Evolutionary conservation across 2,329 filamentous ascomycete species (phyloP).

Genomic region (Colletotrichum chlorophyti): DNA sequence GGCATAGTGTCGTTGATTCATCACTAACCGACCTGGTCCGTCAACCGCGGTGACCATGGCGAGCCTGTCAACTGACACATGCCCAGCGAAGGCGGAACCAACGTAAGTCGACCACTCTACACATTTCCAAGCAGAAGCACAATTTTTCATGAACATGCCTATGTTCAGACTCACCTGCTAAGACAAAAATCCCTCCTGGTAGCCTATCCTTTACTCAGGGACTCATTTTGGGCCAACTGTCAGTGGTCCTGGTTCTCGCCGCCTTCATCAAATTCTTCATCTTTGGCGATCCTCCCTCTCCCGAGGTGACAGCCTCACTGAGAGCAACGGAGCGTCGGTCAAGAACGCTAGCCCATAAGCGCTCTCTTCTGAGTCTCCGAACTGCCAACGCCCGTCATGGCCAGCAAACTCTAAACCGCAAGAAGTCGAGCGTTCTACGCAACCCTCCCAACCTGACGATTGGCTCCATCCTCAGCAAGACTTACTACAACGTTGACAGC

Average conservation of each 20-base stretch:
- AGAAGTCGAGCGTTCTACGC: constrained; percentile 76
- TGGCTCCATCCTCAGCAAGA: constrained; percentile 93
- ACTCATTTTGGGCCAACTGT: constrained; percentile 90
- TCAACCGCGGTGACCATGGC: constrained; percentile 5
- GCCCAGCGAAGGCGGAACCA: constrained; percentile 38
- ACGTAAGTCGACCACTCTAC: constrained; percentile 18
- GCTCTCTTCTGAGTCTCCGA: constrained; percentile 71
- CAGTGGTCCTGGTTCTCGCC: constrained; percentile 87
- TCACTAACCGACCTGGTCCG: neutral
- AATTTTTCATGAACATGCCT: neutral
- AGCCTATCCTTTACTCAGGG: constrained; percentile 93
- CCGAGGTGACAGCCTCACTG: constrained; percentile 79
- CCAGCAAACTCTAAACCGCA: constrained; percentile 60
- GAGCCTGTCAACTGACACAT: constrained; percentile 35
- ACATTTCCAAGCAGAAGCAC: no score
- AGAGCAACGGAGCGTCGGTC: constrained; percentile 78
- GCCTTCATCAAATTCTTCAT: constrained; percentile 99
- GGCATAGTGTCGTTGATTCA: no score
- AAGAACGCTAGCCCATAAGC: constrained; percentile 77
- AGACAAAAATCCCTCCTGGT: no score
- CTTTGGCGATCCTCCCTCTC: constrained; percentile 89
- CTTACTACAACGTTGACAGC: constrained; percentile 94
- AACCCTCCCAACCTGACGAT: constrained; percentile 81
- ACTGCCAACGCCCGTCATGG: constrained; percentile 48
- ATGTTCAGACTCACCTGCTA: neutral